phyloP scores from a whole-genome alignment of 371 early-diverging fungal species.

The Nosema muscidifuracis region DNA sequence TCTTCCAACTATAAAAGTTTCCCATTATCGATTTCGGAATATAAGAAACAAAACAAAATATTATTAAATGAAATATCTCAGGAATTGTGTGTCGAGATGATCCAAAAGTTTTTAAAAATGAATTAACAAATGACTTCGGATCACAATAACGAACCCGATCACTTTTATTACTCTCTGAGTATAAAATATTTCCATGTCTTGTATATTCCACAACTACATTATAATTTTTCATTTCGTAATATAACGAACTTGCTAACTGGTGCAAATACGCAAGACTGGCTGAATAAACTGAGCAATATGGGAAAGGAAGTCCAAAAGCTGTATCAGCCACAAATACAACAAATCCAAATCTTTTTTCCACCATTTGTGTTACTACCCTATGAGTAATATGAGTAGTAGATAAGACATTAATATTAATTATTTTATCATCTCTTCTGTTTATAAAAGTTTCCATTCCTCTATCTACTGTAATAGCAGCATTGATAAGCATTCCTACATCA shows the following conservation, averaged over 20 bases:
- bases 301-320: conserved; percentile 75
- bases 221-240: conserved; percentile 69
- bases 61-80: conserved; percentile 71
- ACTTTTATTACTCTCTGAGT: neutral
- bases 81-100: conserved; percentile 70
- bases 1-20: neutral
- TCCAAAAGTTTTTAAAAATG: conserved; percentile 71
- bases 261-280: conserved; percentile 83
- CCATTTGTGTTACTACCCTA: conserved; percentile 43
- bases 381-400: conserved; percentile 75
- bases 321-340: conserved; percentile 86
- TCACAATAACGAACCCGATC: neutral
- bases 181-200: conserved; percentile 71
- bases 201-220: conserved; percentile 77
- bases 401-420: conserved; percentile 77
- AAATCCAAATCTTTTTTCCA: conserved; percentile 68
- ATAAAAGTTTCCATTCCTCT: conserved; percentile 68
- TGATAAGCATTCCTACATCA: conserved; percentile 50
- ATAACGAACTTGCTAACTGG: conserved; percentile 77
- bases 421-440: conserved; percentile 66
- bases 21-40: neutral
- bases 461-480: conserved; percentile 43
- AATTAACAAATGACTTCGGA: conserved; percentile 65
- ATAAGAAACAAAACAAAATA: neutral
- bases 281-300: conserved; percentile 79